Evolutionary conservation across 371 early-diverging fungal species (phyloP), one percentile per base, ranked within the genome.

Genomic region (Saksenaea oblongispora): DNA sequence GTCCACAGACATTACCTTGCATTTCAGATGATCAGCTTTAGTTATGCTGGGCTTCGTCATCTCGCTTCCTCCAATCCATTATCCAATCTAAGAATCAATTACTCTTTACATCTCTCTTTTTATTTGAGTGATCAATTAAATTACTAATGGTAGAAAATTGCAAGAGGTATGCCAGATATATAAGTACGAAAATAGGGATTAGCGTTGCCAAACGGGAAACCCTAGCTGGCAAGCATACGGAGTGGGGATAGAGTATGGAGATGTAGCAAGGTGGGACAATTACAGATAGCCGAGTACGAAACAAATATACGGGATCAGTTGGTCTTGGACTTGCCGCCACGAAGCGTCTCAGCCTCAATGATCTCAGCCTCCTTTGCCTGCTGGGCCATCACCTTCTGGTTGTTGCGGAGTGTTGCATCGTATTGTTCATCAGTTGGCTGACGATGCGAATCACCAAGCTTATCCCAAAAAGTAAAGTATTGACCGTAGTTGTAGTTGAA

Each of bases 401-500:
- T 86, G 69, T 82, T 87, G 58, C 88, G 83, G 58, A 84, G 63
- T 35, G 76, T 71, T 4, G 71, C 76, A 66, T 90, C 84, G 68
- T 87, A 90, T 62, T 89, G 87, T 61, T 91, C 90, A 17, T 76
- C 79, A 1, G 86, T 84, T 1, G 93, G 93, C 56, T 82, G 81
- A 60, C 91, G 86, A 62, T 91, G 89, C 39, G 92, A 86, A 18
- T 82, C 82, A 64, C 91, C 91, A 35, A 91, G 22, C 51, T 87
- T 85, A 71, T 93, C 94, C 89, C 92, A 93, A 51, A 93, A 73
- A 2, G 96, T 96, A 44, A 94, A 93, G 76, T 96, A 98, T 78
- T 98, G 98, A 5, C 98, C 97, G 67, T 94, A 98, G 84, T 98
- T 98, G 85, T 94, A 97, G 85, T 97, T 96, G 77, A 98, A 98